Evolutionary conservation across 768 basidiomycete genomes (phyloP).

Genomic region (Boletus sp.): DNA sequence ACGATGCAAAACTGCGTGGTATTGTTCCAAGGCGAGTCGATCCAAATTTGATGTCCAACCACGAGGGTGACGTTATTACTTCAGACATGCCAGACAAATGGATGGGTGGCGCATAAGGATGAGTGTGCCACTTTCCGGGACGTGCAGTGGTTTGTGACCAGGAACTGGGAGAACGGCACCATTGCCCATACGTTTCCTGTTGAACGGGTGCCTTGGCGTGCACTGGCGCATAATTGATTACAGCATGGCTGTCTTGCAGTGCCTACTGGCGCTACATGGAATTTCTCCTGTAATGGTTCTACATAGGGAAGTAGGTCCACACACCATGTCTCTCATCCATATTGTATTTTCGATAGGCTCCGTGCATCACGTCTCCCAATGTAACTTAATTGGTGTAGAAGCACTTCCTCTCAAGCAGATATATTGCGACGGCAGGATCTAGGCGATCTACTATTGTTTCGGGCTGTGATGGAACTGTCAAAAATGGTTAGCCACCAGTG

Average conservation of each 20-base stretch:
- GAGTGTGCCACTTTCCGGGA: constrained; percentile 26
- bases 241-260: background rate
- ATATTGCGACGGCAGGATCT: constrained; percentile 7
- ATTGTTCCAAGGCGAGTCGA: constrained; percentile 29
- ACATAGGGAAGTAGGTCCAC: background rate
- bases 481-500: constrained; percentile 3
- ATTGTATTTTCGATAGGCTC: background rate
- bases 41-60: background rate
- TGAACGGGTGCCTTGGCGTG: constrained; percentile 16
- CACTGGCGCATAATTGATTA: constrained; percentile 5
- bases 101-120: constrained; percentile 24
- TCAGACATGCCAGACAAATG: constrained; percentile 24
- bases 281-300: background rate
- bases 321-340: background rate
- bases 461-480: constrained; percentile 32
- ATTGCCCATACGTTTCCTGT: constrained; percentile 21
- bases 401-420: background rate
- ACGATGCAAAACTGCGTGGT: constrained; percentile 29
- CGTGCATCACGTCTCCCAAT: background rate
- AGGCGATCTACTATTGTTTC: constrained; percentile 20
- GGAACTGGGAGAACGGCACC: constrained; percentile 24
- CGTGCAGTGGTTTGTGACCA: constrained; percentile 31
- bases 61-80: constrained; percentile 3
- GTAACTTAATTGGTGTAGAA: constrained; percentile 1
- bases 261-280: background rate